These are phyloP conservation scores for Coriaria nepalensis DNA, from an alignment of 306 rosid genomes.

Conservation along the genomic window DNA sequence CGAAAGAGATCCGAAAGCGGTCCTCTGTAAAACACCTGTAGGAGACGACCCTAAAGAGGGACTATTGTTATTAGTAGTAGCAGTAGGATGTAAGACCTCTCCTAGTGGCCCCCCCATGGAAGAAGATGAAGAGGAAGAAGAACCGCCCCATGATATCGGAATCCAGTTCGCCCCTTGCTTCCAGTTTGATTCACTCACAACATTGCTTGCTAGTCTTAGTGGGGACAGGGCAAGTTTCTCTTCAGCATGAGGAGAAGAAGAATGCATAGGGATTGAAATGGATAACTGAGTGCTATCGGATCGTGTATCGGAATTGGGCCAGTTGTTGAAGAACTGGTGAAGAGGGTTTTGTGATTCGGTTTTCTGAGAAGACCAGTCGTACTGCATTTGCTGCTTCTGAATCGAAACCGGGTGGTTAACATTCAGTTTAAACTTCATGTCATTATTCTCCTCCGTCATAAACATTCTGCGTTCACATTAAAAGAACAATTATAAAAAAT, in stretches of 20 bases:
- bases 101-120: slow-evolving; percentile 94
- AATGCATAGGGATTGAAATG: slow-evolving; percentile 46
- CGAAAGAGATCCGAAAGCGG: slow-evolving; percentile 61
- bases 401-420: slow-evolving; percentile 17
- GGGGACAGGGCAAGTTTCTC: slow-evolving; percentile 61
- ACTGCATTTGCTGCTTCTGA: slow-evolving; percentile 35
- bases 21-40: slow-evolving; percentile 69
- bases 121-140: slow-evolving; percentile 74
- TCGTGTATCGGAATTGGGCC: slow-evolving; percentile 39
- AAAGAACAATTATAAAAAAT: neutral
- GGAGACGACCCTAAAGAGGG: slow-evolving; percentile 80
- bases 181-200: slow-evolving; percentile 18
- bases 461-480: slow-evolving; percentile 38
- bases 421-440: slow-evolving; percentile 28
- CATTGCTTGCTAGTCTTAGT: slow-evolving; percentile 34
- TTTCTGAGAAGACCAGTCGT: slow-evolving; percentile 26
- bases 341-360: slow-evolving; percentile 40
- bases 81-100: slow-evolving; percentile 62
- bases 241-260: slow-evolving; percentile 38
- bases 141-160: slow-evolving; percentile 69
- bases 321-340: slow-evolving; percentile 61
- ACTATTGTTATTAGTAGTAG: slow-evolving; percentile 30
- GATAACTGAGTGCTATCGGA: slow-evolving; percentile 62
- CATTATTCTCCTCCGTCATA: slow-evolving; percentile 38
- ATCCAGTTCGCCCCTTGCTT: slow-evolving; percentile 57